Evolutionary conservation across 129 eudicot species (phyloP), one percentile per base, ranked within the genome.

Genomic region (Chrysanthemum lavandulifolium): DNA sequence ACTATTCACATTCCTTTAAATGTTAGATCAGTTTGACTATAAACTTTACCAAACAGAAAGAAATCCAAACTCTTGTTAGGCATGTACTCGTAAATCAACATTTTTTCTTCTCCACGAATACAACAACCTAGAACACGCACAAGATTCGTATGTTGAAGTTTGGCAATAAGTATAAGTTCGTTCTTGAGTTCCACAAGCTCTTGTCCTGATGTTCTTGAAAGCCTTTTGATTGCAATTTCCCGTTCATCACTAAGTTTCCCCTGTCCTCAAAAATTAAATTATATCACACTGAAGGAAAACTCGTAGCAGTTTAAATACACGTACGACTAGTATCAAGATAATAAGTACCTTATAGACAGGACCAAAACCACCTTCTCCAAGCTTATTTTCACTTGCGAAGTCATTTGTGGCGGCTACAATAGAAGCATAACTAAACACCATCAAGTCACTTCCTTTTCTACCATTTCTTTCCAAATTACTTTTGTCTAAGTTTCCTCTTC

Each of bases 321-420:
- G 21, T 19, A 19, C 21, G 21, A 23, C 13, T 13, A 59, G 4
- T 12, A n/a, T 74, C 31, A 13, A 51, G 23, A 13, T n/a, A 15
- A n/a, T n/a, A 29, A 36, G 13, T 70, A 84, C 88, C 85, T 78
- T 79, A 68, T 78, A 78, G 62, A 82, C 86, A 21, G 89, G 86
- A 64, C 89, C 84, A 31, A 85, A 85, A 47, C 89, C 89, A 57
- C 89, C 89, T 57, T 82, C 62, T 40, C 90, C 84, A 19, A 85
- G 90, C 57, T 85, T 85, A 69, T 76, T 82, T 23, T 73, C 76
- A 21, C 60, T 23, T 31, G 90, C 53, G 31, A 86, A 82, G 51
- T 73, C 79, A 66, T 86, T 36, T 52, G 87, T 82, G n/a, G 87
- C 77, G 10, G 81, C 70, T 60, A 73, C 63, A 7, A 82, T 79